phyloP scores from a whole-genome alignment of 2,329 filamentous ascomycete species.

The Periconia macrospinosa region DNA sequence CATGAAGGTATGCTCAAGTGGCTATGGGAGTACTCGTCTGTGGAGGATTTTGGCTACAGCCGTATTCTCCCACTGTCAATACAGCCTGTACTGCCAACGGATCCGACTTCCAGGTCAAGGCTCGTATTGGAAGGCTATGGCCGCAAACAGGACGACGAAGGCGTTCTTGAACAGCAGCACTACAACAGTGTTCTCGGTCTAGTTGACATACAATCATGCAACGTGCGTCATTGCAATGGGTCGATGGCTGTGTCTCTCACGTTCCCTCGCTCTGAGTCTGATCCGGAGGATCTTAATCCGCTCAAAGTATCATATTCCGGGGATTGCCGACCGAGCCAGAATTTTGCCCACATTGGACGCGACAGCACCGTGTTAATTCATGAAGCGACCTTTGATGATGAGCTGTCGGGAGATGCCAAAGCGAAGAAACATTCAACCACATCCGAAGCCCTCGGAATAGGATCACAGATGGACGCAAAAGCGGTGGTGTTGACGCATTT shows the following conservation, averaged over 20 bases:
- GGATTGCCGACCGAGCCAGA: conserved; percentile 74
- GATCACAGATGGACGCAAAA: conserved; percentile 74
- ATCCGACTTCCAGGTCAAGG: conserved; percentile 30
- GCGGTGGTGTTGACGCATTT: conserved; percentile 90
- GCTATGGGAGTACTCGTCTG: conserved; percentile 75
- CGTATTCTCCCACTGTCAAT: conserved; percentile 56
- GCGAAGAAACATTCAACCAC: conserved; percentile 93
- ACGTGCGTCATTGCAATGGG: conserved; percentile 77
- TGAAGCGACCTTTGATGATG: conserved; percentile 94
- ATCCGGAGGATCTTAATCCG: conserved; percentile 44
- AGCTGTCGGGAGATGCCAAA: conserved; percentile 73
- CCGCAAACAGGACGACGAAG: conserved; percentile 1
- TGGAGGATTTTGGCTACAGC: conserved; percentile 77
- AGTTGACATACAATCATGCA: conserved; percentile 65
- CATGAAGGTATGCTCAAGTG: conserved; percentile 72
- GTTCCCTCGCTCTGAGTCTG: conserved; percentile 59
- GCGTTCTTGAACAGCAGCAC: conserved; percentile 15
- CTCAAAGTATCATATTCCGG: conserved; percentile 93
- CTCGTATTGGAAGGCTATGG: conserved; percentile 19
- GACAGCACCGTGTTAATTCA: conserved; percentile 85
- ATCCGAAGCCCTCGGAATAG: conserved; percentile 79
- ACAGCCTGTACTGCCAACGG: conserved; percentile 23
- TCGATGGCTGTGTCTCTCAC: conserved; percentile 77
- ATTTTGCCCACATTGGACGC: conserved; percentile 71
- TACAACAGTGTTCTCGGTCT: conserved; percentile 62